Evolutionary conservation across 2,329 filamentous ascomycete genomes (phyloP).

Genomic region (Stylonectria norvegica): DNA sequence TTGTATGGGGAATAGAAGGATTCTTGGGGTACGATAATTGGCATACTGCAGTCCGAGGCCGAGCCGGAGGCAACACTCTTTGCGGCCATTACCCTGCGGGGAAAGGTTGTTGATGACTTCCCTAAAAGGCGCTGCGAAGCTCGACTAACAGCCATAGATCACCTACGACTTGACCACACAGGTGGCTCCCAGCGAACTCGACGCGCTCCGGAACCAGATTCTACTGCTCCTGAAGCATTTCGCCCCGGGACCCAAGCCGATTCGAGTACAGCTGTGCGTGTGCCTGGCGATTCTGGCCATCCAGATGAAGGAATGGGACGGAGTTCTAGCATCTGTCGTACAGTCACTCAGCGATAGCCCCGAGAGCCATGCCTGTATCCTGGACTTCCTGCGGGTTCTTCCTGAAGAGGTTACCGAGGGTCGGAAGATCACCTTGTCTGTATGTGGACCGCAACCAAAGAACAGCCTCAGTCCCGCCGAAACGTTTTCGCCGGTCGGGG

Average conservation of each 20-base stretch:
- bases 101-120: slow-evolving; percentile 64
- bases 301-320: slow-evolving; percentile 93
- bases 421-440: slow-evolving; percentile 98
- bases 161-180: slow-evolving; percentile 89
- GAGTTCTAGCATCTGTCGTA: slow-evolving; percentile 81
- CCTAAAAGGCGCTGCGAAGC: neutral
- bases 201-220: slow-evolving; percentile 78
- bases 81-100: slow-evolving; percentile 93
- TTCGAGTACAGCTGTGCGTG: slow-evolving; percentile 88
- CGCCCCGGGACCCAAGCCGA: slow-evolving; percentile 76
- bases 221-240: slow-evolving; percentile 78
- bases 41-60: slow-evolving; percentile 77
- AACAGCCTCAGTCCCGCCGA: slow-evolving; percentile 34
- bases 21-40: slow-evolving; percentile 86
- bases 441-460: slow-evolving; percentile 69
- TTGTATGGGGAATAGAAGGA: slow-evolving; percentile 59
- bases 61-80: slow-evolving; percentile 88
- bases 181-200: slow-evolving; percentile 70
- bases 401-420: slow-evolving; percentile 99
- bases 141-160: slow-evolving; percentile 57
- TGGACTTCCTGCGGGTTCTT: slow-evolving; percentile 94
- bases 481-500: slow-evolving; percentile 34
- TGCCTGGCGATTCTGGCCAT: slow-evolving; percentile 93
- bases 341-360: slow-evolving; percentile 72
- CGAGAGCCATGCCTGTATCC: slow-evolving; percentile 77